Base-by-base conservation (phyloP, 441 rosid genomes). In the Sinapis alba region DNA sequence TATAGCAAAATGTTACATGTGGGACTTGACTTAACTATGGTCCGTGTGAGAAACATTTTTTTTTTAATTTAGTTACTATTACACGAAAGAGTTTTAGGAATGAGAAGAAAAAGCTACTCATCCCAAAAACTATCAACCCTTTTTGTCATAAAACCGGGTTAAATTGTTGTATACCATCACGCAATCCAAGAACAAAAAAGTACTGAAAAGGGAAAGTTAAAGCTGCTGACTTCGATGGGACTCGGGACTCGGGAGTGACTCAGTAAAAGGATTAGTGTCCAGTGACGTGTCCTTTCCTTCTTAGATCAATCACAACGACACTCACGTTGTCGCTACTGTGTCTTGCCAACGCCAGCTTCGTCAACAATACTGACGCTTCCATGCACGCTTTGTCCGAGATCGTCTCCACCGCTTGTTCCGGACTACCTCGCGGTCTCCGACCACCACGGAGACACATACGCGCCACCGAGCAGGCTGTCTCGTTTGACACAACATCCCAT, bases 251-350 rank as follows among this genome's bases (percentile, higher is more conserved):
- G n/a, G 11, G 7, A 67, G 45, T 53, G 45, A n/a, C n/a, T 43
- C 19, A 51, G 51, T 10, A 36, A 11, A 53, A 63, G 30, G 67
- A 71, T 43, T 69, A 76, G 80, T 64, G 80, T 76, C 79, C 79
- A 69, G 13, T 16, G 8, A 69, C 66, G 71, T 69, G 71, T 70
- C 66, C 62, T 1, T 82, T 67, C 57, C 79, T 85, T 72, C 88
- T 87, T 77, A 94, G 79, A 84, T 92, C 97, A 20, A 92, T 87
- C 4, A 94, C 97, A 0, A 94, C 88, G 2, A 88, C 93, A 65
- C 97, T 92, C 3, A 90, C 86, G 76, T 92, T 92, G 79, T 92
- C 96, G 45, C 83, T 23, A 20, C 92, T 88, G 20, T 75, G 81
- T 72, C 92, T 83, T 0, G 90, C 92, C 77, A 92, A 69, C 12